These are phyloP conservation scores for Suillus fuscotomentosus DNA, from an alignment of 768 basidiomycete species.

Conservation along the genomic window DNA sequence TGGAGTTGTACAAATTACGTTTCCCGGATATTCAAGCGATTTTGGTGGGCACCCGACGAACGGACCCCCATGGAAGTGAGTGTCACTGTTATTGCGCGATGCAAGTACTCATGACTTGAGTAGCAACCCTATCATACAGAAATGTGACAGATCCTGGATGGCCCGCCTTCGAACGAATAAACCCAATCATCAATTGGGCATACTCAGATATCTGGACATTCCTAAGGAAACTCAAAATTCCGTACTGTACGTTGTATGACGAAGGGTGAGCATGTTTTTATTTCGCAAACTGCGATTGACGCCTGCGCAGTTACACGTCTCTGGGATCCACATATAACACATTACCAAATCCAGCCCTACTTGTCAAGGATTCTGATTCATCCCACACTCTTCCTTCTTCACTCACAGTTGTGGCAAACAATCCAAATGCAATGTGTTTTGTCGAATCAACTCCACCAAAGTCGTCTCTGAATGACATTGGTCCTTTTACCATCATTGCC, in stretches of 20 bases:
- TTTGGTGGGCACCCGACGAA: constrained; percentile 83
- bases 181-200: constrained; percentile 95
- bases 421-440: constrained; percentile 20
- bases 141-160: constrained; percentile 87
- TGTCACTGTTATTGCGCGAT: constrained; percentile 8
- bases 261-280: constrained; percentile 61
- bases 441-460: constrained; percentile 11
- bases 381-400: constrained; percentile 17
- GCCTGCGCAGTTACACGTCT: constrained; percentile 80
- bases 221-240: constrained; percentile 68
- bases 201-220: constrained; percentile 91
- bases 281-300: not conserved
- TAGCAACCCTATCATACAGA: constrained; percentile 69
- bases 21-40: constrained; percentile 76
- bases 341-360: constrained; percentile 85
- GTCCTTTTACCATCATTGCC: constrained; percentile 17
- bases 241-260: constrained; percentile 89
- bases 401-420: constrained; percentile 20
- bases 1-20: constrained; percentile 66
- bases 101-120: not conserved
- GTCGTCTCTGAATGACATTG: not conserved
- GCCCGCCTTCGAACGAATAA: constrained; percentile 88
- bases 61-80: constrained; percentile 94
- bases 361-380: constrained; percentile 17
- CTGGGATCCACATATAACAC: constrained; percentile 96